phyloP scores from a whole-genome alignment of 176 grass and related monocot species.

The Dendrocalamus sinicus region DNA sequence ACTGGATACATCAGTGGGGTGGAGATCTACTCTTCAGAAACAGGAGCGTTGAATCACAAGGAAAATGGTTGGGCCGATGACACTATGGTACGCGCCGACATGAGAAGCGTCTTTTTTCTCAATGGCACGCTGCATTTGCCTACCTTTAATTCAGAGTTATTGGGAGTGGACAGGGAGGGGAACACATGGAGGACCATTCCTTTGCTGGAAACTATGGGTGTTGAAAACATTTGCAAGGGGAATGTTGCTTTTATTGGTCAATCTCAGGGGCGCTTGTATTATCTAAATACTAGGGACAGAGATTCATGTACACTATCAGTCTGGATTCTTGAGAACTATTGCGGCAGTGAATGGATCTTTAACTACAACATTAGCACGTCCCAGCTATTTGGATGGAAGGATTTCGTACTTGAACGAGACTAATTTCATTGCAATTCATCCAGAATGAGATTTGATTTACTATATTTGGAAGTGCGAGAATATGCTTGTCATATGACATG shows the following conservation, averaged over 20 bases:
- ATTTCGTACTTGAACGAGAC: not conserved
- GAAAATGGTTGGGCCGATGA: constrained; percentile 12
- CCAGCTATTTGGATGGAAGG: not conserved
- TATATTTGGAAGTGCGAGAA: not conserved
- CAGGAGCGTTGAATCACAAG: not conserved
- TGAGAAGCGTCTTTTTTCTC: not conserved
- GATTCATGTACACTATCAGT: constrained; percentile 4
- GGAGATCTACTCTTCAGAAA: not conserved
- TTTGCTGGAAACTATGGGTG: not conserved
- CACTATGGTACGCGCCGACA: not conserved
- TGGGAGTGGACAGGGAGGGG: not conserved
- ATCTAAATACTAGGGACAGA: not conserved
- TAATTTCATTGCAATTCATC: constrained; percentile 13
- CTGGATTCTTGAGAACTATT: not conserved
- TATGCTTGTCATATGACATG: constrained; percentile 22
- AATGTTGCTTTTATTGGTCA: no score
- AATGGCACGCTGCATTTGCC: constrained; percentile 13
- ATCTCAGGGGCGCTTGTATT: no score
- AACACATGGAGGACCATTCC: constrained; percentile 21
- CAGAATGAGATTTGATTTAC: not conserved
- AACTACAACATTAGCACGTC: constrained; percentile 15
- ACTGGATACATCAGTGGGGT: not conserved
- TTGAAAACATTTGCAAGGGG: no score
- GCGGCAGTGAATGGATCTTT: not conserved
- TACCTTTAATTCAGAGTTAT: not conserved